Percentiles rank a stretch among this genome's conserved stretches.
Conservation (phyloP, 2,329 filamentous ascomycete genomes). For the Aspergillus sp. region DNA sequence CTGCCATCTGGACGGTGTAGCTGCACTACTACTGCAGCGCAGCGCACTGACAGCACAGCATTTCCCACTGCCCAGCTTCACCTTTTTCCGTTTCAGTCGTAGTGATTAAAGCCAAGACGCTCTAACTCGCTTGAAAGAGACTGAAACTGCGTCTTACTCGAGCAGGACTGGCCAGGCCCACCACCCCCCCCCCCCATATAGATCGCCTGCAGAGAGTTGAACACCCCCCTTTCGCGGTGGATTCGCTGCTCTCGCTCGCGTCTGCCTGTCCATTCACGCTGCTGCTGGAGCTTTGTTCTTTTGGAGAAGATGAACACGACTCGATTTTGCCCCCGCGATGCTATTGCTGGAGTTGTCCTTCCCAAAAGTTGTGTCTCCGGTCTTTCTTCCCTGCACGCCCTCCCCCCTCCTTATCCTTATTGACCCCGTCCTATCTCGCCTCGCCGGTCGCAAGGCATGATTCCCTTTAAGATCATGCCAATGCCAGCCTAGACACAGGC, state of each 20-base stretch:
- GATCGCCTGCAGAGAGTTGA: not conserved
- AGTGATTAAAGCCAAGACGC: not conserved
- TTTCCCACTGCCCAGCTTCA: not conserved
- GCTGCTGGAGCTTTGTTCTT: not conserved
- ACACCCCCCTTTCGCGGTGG: not conserved
- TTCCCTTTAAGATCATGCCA: not conserved
- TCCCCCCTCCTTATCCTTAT: not conserved
- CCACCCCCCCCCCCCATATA: not conserved
- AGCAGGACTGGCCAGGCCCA: not conserved
- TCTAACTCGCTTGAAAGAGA: too few relatives aligned
- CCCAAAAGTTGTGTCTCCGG: too few relatives aligned
- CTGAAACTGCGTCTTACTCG: too few relatives aligned
- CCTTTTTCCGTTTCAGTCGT: not conserved
- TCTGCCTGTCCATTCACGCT: not conserved
- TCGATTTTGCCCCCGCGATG: not conserved
- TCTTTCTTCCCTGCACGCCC: not conserved
- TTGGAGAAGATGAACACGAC: not conserved
- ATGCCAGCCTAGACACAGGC: constrained; percentile 6
- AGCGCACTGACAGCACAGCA: too few relatives aligned
- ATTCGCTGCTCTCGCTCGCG: not conserved
- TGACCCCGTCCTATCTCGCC: not conserved
- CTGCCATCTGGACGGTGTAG: too few relatives aligned
- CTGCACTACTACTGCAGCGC: too few relatives aligned
- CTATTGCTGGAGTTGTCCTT: not conserved
- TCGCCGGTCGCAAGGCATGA: not conserved